These are phyloP conservation scores for Amauroascus niger DNA, from an alignment of 2,329 filamentous ascomycete genomes.

Conservation along the genomic window DNA sequence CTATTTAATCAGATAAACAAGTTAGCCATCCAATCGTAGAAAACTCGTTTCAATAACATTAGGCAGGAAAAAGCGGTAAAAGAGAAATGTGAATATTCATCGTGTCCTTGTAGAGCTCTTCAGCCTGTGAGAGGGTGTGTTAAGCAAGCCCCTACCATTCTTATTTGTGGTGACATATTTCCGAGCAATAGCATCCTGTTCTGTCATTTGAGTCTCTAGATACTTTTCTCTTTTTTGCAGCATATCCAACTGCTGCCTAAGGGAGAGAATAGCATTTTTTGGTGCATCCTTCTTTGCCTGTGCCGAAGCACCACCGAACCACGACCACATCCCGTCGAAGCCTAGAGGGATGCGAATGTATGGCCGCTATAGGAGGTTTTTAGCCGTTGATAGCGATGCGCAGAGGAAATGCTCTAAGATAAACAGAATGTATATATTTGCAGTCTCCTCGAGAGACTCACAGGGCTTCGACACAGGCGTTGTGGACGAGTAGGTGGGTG, in stretches of 20 bases:
- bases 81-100: too few species aligned
- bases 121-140: background rate
- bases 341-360: background rate
- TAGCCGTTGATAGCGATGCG: background rate
- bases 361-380: background rate
- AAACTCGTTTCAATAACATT: background rate
- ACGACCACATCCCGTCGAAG: conserved; percentile 59
- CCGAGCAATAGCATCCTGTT: conserved; percentile 78
- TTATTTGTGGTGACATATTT: conserved; percentile 88
- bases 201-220: conserved; percentile 80
- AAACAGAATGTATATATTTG: background rate
- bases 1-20: conserved; percentile 47
- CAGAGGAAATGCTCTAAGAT: background rate
- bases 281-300: conserved; percentile 86
- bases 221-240: conserved; percentile 93
- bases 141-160: conserved; percentile 55
- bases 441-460: background rate
- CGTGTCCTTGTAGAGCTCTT: background rate
- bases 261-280: conserved; percentile 87
- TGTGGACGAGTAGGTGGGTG: background rate
- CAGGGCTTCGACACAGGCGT: background rate
- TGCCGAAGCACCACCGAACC: conserved; percentile 77
- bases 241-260: conserved; percentile 90
- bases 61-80: background rate
- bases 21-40: background rate